These are phyloP conservation scores for Corynascus novoguineensis DNA, from an alignment of 495 filamentous ascomycete genomes.

Conservation along the genomic window DNA sequence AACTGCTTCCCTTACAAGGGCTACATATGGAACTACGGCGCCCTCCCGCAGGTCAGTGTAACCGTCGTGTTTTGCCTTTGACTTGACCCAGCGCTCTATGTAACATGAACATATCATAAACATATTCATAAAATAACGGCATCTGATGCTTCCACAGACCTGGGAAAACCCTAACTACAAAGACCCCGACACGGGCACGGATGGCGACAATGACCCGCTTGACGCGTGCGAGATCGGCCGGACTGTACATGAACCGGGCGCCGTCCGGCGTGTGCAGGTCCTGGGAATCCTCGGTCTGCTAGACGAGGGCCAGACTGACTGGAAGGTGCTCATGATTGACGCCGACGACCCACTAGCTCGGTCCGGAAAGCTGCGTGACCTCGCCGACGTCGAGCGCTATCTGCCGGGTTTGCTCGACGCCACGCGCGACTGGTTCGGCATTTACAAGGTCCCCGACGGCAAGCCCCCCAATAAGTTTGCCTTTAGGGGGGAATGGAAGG, in stretches of 20 bases:
- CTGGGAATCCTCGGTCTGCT: constrained; percentile 31
- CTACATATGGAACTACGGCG: constrained; percentile 29
- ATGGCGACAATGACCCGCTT: constrained; percentile 27
- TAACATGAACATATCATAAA: background rate
- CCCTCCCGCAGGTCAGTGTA: constrained; percentile 18
- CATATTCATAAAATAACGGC: background rate
- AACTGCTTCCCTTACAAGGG: constrained; percentile 26
- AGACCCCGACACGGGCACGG: constrained; percentile 1
- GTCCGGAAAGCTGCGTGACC: constrained; percentile 18
- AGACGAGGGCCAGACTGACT: constrained; percentile 33
- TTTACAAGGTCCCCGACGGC: constrained; percentile 27
- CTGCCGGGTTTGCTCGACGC: constrained; percentile 26
- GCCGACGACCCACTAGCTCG: constrained; percentile 25
- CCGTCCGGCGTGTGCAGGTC: constrained; percentile 25
- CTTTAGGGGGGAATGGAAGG: constrained; percentile 15
- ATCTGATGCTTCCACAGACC: no score
- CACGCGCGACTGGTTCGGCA: constrained; percentile 27
- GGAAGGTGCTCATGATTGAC: constrained; percentile 33
- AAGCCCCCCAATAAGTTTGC: constrained; percentile 14
- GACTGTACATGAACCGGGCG: constrained; percentile 5
- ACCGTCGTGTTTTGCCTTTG: background rate
- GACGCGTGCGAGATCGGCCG: constrained; percentile 22
- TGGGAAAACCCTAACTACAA: constrained; percentile 22
- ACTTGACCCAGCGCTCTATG: no score
- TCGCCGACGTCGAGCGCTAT: constrained; percentile 25